Evolutionary conservation across 352 stramenopile species (phyloP).

Genomic region (Ophiocytium majus): DNA sequence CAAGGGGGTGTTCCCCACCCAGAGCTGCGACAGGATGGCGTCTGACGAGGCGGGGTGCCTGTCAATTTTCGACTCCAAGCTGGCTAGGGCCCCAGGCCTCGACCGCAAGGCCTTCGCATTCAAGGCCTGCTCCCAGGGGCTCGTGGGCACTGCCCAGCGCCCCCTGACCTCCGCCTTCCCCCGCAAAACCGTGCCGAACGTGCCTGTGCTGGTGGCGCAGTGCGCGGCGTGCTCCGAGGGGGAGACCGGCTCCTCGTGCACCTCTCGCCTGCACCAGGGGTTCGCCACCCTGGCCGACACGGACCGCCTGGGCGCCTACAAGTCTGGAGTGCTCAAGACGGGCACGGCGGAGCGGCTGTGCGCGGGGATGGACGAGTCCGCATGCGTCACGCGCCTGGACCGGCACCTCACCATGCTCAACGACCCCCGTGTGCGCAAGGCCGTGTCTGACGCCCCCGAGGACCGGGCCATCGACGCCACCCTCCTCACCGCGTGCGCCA

Average conservation of each 20-base stretch:
- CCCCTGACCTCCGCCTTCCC: not conserved
- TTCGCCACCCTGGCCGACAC: not conserved
- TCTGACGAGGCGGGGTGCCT: not conserved
- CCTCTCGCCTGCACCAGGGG: not conserved
- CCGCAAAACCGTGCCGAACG: not conserved
- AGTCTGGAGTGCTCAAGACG: not conserved
- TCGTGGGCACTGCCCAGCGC: not conserved
- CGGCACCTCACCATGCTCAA: not conserved
- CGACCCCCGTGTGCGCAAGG: not conserved
- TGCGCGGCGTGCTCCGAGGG: not conserved
- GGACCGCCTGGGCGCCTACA: not conserved
- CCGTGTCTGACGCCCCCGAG: not conserved
- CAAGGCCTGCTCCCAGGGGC: not conserved
- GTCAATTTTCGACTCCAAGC: not conserved
- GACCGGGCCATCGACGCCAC: not conserved
- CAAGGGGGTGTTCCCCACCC: not conserved
- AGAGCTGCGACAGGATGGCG: not conserved
- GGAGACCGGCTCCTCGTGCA: not conserved
- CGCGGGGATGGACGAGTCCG: not conserved
- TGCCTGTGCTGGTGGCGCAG: not conserved
- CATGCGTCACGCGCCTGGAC: not conserved
- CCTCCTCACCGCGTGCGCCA: not conserved
- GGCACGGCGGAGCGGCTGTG: not conserved
- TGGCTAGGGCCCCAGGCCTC: not conserved
- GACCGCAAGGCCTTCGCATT: constrained; percentile 12